These are phyloP conservation scores for Ustilago hordei DNA, from an alignment of 1,284 basidiomycete species.

Conservation along the genomic window DNA sequence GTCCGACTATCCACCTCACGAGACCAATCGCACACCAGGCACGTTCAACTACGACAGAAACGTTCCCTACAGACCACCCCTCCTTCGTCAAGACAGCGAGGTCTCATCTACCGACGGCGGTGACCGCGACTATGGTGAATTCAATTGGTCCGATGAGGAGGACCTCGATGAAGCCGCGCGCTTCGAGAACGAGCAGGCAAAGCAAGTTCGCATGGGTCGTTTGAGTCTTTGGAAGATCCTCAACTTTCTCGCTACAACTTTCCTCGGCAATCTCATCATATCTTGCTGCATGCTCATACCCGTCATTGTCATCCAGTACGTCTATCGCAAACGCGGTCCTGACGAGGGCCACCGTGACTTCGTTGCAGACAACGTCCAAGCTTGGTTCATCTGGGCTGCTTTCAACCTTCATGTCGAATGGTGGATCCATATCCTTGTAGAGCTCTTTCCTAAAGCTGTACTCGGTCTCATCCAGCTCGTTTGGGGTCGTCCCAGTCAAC, in stretches of 20 bases:
- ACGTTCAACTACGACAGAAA: slow-evolving; percentile 36
- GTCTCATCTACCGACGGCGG: slow-evolving; percentile 56
- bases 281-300: slow-evolving; percentile 55
- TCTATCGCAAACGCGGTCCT: slow-evolving; percentile 48
- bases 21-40: slow-evolving; percentile 40
- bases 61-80: slow-evolving; percentile 33
- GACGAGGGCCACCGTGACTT: slow-evolving; percentile 49
- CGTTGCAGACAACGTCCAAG: slow-evolving; percentile 64
- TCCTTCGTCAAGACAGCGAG: slow-evolving; percentile 50
- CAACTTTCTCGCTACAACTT: slow-evolving; percentile 58
- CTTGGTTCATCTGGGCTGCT: slow-evolving; percentile 68
- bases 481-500: slow-evolving; percentile 62
- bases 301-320: slow-evolving; percentile 61
- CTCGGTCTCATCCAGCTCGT: slow-evolving; percentile 52
- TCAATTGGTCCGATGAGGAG: slow-evolving; percentile 66
- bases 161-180: slow-evolving; percentile 57
- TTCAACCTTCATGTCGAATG: slow-evolving; percentile 65
- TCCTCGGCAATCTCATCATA: slow-evolving; percentile 65
- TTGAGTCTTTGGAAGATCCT: slow-evolving; percentile 58
- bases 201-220: slow-evolving; percentile 50
- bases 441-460: slow-evolving; percentile 58
- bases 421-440: slow-evolving; percentile 65
- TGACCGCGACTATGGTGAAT: slow-evolving; percentile 59
- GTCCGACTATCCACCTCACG: slow-evolving; percentile 57
- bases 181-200: slow-evolving; percentile 53